phyloP scores from a whole-genome alignment of 2,329 filamentous ascomycete genomes.

The Xylogone sp. region DNA sequence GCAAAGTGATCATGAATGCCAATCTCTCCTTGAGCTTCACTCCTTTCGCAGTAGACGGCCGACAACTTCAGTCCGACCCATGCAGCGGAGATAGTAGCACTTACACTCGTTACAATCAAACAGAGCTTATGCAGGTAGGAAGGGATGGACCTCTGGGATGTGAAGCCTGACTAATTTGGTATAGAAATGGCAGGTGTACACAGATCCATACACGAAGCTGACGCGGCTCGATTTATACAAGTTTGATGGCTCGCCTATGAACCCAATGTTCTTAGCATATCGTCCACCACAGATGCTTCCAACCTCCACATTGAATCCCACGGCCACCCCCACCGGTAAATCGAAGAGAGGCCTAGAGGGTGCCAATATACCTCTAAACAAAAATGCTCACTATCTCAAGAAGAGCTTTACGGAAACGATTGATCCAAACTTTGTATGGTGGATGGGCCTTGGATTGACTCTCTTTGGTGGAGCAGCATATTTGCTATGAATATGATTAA shows the following conservation, averaged over 20 bases:
- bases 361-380: conserved; percentile 30
- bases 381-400: conserved; percentile 25
- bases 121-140: conserved; percentile 56
- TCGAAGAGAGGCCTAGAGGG: conserved; percentile 27
- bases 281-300: conserved; percentile 66
- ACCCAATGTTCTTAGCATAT: conserved; percentile 64
- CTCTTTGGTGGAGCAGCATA: conserved; percentile 30
- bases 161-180: neutral
- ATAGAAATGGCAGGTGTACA: conserved; percentile 36
- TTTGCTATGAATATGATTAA: conserved; percentile 18
- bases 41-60: conserved; percentile 63
- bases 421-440: conserved; percentile 27
- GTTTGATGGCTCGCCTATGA: conserved; percentile 61
- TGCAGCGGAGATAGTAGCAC: conserved; percentile 48
- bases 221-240: conserved; percentile 60
- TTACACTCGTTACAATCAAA: conserved; percentile 66
- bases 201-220: conserved; percentile 58
- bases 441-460: conserved; percentile 28
- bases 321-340: conserved; percentile 32
- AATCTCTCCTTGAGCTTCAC: conserved; percentile 57
- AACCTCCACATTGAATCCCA: conserved; percentile 57
- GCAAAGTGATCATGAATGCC: conserved; percentile 50
- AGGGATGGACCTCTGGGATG: neutral
- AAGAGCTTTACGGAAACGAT: conserved; percentile 12
- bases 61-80: conserved; percentile 62